phyloP scores from a whole-genome alignment of 2,329 filamentous ascomycete species.

The Penicillium nordicum region DNA sequence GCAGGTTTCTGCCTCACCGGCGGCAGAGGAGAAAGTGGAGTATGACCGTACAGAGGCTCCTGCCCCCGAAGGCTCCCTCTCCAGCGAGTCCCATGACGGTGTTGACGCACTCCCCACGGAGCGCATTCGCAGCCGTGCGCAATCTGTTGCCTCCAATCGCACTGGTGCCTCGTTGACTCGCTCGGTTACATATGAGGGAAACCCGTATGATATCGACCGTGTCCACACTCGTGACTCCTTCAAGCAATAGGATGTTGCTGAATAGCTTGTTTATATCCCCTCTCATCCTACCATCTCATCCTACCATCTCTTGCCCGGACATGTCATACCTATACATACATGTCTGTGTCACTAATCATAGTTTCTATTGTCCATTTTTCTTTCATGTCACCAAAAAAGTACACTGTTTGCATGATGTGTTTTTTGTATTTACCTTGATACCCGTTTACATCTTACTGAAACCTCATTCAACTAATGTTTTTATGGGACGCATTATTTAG shows the following conservation, averaged over 20 bases:
- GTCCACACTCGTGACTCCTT: constrained; percentile 43
- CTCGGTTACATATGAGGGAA: constrained; percentile 40
- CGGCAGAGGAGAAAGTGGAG: constrained; percentile 22
- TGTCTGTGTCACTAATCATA: constrained; percentile 5
- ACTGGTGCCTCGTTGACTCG: constrained; percentile 21
- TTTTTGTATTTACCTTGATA: constrained; percentile 4
- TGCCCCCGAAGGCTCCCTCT: constrained; percentile 21
- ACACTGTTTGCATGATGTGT: neutral
- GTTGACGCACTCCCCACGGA: constrained; percentile 19
- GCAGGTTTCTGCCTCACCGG: constrained; percentile 15
- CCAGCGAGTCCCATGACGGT: constrained; percentile 25
- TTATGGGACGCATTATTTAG: constrained; percentile 1
- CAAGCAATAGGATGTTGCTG: constrained; percentile 16
- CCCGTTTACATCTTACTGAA: constrained; percentile 2
- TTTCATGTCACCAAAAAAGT: neutral
- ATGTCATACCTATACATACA: constrained; percentile 5
- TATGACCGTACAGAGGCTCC: constrained; percentile 37
- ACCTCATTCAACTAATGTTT: constrained; percentile 3
- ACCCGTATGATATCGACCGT: constrained; percentile 45
- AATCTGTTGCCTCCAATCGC: constrained; percentile 29
- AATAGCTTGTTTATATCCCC: neutral
- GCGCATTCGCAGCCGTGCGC: constrained; percentile 27
- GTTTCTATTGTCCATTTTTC: neutral
- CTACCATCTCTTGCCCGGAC: neutral
- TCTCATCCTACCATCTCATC: neutral